Conservation (phyloP, 345 rosid species). For the Pelargonium nanum region DNA sequence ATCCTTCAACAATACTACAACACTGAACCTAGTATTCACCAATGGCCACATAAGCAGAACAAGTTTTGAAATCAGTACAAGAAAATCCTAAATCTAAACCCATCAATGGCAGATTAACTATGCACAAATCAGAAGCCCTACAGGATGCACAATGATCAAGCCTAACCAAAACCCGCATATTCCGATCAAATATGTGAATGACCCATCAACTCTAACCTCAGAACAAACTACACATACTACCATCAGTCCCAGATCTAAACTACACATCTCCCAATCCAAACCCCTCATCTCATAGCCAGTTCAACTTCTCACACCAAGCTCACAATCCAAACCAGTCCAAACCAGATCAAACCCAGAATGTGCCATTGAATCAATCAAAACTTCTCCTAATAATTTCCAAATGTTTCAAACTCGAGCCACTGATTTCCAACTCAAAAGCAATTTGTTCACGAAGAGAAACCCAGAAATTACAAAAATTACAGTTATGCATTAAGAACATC, state of each 20-base stretch:
- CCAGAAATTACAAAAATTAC: conserved; percentile 5
- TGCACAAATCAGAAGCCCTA: too few relatives aligned
- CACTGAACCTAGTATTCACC: too few relatives aligned
- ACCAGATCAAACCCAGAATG: neutral
- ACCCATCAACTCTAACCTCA: too few relatives aligned
- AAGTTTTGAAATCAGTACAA: too few relatives aligned
- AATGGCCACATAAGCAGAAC: too few relatives aligned
- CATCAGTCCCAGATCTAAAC: neutral
- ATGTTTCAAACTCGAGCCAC: neutral
- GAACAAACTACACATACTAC: too few relatives aligned
- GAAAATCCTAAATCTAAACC: too few relatives aligned
- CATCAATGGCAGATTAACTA: too few relatives aligned
- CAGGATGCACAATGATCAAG: too few relatives aligned
- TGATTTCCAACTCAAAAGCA: neutral
- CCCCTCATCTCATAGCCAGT: neutral
- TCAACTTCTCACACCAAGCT: conserved; percentile 11
- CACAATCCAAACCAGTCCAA: conserved; percentile 2
- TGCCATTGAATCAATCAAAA: neutral
- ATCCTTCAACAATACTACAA: too few relatives aligned
- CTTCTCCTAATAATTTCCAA: neutral
- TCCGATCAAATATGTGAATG: too few relatives aligned
- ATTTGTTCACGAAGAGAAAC: conserved; percentile 1
- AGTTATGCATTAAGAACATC: neutral
- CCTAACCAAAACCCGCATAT: too few relatives aligned
- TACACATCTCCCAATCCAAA: neutral